Percentiles rank a stretch among this genome's conserved stretches.
Evolutionary conservation across 2,329 filamentous ascomycete genomes (phyloP).

Genomic region (Alternaria sp.): DNA sequence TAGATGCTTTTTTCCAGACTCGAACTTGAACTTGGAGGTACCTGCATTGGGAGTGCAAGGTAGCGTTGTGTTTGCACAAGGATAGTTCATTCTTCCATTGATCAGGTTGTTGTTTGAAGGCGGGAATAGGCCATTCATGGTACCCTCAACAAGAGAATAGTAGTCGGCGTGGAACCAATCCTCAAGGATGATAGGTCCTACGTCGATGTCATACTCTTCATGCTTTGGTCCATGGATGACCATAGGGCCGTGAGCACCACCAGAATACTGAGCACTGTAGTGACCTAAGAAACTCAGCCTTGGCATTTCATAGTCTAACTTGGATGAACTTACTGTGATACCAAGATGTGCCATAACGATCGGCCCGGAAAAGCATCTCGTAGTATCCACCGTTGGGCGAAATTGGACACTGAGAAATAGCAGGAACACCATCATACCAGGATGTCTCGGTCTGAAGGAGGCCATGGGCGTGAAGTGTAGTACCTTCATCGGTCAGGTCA

Average conservation of each 20-base stretch:
- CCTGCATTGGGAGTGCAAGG: slow-evolving; percentile 38
- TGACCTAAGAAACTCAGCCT: slow-evolving; percentile 34
- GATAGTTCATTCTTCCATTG: slow-evolving; percentile 34
- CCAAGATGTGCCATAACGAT: slow-evolving; percentile 40
- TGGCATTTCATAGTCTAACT: slow-evolving; percentile 25
- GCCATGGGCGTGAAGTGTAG: slow-evolving; percentile 48
- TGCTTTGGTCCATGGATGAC: slow-evolving; percentile 50
- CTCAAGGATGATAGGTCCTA: slow-evolving; percentile 51
- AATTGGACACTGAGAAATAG: slow-evolving; percentile 48
- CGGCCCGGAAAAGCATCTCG: slow-evolving; percentile 38
- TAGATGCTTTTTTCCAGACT: slow-evolving; percentile 53
- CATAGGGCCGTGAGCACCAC: slow-evolving; percentile 50
- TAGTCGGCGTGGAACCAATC: slow-evolving; percentile 53
- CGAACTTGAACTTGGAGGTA: slow-evolving; percentile 51
- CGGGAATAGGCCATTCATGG: slow-evolving; percentile 35
- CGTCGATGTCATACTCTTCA: slow-evolving; percentile 52
- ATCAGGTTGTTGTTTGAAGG: slow-evolving; percentile 32
- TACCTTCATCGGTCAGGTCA: slow-evolving; percentile 45
- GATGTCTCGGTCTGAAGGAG: slow-evolving; percentile 44
- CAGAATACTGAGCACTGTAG: slow-evolving; percentile 51
- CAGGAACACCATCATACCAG: slow-evolving; percentile 51
- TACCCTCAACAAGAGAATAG: slow-evolving; percentile 41
- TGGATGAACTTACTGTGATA: slow-evolving; percentile 34
- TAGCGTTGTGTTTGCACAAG: slow-evolving; percentile 38
- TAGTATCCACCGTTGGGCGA: slow-evolving; percentile 36